Evolutionary conservation across 306 rosid genomes (phyloP), one percentile per base, ranked within the genome.

Genomic region (Astragalus glycyphyllos): DNA sequence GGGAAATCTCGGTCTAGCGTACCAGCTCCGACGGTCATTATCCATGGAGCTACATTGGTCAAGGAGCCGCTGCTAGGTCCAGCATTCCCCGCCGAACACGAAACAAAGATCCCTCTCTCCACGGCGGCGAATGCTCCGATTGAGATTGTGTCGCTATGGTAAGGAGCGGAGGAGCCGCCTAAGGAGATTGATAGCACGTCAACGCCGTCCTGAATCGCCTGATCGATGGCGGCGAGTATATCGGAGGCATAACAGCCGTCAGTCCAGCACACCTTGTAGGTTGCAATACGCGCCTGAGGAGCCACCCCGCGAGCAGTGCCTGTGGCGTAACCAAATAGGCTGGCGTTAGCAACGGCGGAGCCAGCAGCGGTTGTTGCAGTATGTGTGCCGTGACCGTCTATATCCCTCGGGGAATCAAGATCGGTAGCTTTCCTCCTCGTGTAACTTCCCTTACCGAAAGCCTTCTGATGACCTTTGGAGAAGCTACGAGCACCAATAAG

Each of bases 1-100:
- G 98, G 98, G 55, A 94, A 94, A 46, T 94, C 96, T n/a, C 98
- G 84, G 58, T 94, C 98, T 5, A 93, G 42, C 0, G 98, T 93
- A 0, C 98, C 98, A 0, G 98, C 98, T 0, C 98, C 98, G 12
- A 94, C 92, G 9, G 98, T 94, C 97, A 89, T 94, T 59, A 94
- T 73, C 98, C 98, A 94, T 0, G 98, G 98, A 0, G 98, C 97
- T 7, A 85, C 92, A 26, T 94, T 94, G 35, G 96, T 41, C 86
- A 56, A 89, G 26, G 85, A 9, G 86, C 90, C 59, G 10, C 73
- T 23, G 37, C 77, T 1, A 11, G 98, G 98, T 0, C 98, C 98
- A 12, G 95, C 83, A 16, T 94, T 94, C 6, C 98, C 98, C 0
- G 98, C 97, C 0, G 98, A 94, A 60, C 98, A 90, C 1, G 98